A percentile compares a stretch with the other conserved stretches of the same genome.
phyloP scores from a whole-genome alignment of 2,329 filamentous ascomycete species.

The Pochonia chlamydosporia region DNA sequence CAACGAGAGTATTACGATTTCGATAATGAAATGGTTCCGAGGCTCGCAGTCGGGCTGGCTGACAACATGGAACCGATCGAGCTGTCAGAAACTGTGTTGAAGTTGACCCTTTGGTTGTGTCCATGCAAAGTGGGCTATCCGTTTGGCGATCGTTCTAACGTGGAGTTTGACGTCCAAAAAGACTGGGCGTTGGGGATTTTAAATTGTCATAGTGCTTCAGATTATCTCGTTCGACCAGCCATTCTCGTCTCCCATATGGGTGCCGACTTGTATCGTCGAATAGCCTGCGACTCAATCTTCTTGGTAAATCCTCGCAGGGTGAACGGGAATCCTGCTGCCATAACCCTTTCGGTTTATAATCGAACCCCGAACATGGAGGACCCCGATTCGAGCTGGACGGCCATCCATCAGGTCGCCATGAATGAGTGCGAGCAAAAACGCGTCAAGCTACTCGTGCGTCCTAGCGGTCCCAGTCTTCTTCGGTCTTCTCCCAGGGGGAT shows the following conservation, averaged over 20 bases:
- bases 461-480: constrained; percentile 1
- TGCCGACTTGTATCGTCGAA: background rate
- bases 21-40: constrained; percentile 2
- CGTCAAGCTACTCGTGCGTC: constrained; percentile 2
- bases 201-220: constrained; percentile 1
- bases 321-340: background rate
- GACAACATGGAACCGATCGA: constrained; percentile 1
- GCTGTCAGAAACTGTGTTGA: background rate
- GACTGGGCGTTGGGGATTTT: background rate
- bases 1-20: constrained; percentile 3
- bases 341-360: background rate
- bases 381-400: background rate
- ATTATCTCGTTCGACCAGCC: background rate
- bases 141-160: background rate
- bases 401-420: background rate
- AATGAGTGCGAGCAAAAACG: background rate
- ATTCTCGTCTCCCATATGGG: background rate
- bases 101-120: background rate
- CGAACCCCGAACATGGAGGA: background rate
- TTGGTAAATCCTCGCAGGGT: background rate
- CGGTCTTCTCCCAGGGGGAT: background rate
- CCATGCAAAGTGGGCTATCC: background rate
- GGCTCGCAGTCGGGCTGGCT: background rate
- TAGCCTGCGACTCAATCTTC: background rate
- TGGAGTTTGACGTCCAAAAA: background rate